These are phyloP conservation scores for Arthrobotrys pseudoclavata DNA, from an alignment of 2,329 filamentous ascomycete species.

Conservation along the genomic window DNA sequence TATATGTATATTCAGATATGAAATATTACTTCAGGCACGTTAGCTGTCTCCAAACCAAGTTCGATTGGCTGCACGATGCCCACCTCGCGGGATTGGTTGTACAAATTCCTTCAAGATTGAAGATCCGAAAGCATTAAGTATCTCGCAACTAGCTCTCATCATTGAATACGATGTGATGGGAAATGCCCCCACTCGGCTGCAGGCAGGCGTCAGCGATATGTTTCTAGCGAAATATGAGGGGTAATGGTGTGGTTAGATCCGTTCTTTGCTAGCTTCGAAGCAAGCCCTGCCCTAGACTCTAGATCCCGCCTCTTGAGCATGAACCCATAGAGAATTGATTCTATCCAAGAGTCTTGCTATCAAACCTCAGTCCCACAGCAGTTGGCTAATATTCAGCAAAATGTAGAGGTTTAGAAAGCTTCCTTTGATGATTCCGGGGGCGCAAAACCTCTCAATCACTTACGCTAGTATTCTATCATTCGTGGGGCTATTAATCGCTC, in stretches of 20 bases:
- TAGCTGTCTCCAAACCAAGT: conserved; percentile 27
- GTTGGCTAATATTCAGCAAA: not conserved
- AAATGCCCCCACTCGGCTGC: conserved; percentile 23
- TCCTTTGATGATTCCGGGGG: not conserved
- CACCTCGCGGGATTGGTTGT: conserved; percentile 1
- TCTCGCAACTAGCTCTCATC: not conserved
- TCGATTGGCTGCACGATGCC: conserved; percentile 15
- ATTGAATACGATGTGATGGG: conserved; percentile 14
- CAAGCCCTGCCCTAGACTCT: conserved; percentile 20
- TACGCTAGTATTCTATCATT: not conserved
- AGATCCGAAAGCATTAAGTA: conserved; percentile 22
- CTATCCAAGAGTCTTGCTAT: not conserved
- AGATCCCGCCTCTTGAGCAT: not conserved
- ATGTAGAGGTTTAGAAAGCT: too few relatives aligned
- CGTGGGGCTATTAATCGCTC: not conserved
- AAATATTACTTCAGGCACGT: conserved; percentile 25
- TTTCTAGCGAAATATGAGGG: conserved; percentile 46
- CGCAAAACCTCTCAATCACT: not conserved
- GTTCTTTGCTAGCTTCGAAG: conserved; percentile 14
- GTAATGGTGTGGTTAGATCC: conserved; percentile 33
- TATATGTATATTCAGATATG: conserved; percentile 2
- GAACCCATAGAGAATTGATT: not conserved
- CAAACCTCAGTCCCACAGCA: conserved; percentile 3
- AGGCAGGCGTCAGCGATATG: conserved; percentile 24
- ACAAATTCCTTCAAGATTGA: conserved; percentile 33